Base-by-base conservation (phyloP, 768 basidiomycete genomes). In the Lanmaoa pseudosensibilis region DNA sequence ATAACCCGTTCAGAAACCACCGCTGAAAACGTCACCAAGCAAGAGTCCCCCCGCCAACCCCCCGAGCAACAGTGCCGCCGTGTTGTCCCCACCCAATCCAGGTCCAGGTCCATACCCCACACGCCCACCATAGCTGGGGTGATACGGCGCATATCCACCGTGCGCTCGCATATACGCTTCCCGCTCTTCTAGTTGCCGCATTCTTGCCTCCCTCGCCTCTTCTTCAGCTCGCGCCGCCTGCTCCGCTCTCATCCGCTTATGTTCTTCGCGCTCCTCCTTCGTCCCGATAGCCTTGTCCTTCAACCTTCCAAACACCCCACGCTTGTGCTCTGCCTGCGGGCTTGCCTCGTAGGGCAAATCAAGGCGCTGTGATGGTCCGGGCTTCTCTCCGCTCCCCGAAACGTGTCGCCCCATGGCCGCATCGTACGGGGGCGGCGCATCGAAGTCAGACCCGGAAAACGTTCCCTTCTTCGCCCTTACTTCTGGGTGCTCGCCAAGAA, bases 211-310 rank as follows among this genome's bases (percentile, higher is more conserved):
- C n/a, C 55, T 59, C n/a, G 50, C 59, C 48, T 23, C 41, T 21
- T 69, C 68, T 23, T 67, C 62, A 3, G 49, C 63, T 7, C 40
- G 66, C n/a, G 59, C 67, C 39, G 64, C 50, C 50, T 73, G 72
- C 63, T 74, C 68, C 7, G 67, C 69, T 52, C 65, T 63, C 46
- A 73, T 65, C 18, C 64, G 69, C 61, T 60, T 74, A 27, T 73
- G 70, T 43, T 76, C 75, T 64, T 84, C 81, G 6, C 85, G 74
- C 68, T 87, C 85, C 61, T 86, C 85, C 66, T 83, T 84, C 3
- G 84, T 86, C 1, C 83, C 83, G 13, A 83, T 80, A 0, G 82
- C 75, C 64, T 82, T 85, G 62, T 87, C 85, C 64, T 85, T 87
- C 60, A 88, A 55, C 62, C 78, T 84, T 2, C 77, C 80, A 59